Conservation (phyloP, 495 filamentous ascomycete species). For the Penicillium macrosclerotiorum region DNA sequence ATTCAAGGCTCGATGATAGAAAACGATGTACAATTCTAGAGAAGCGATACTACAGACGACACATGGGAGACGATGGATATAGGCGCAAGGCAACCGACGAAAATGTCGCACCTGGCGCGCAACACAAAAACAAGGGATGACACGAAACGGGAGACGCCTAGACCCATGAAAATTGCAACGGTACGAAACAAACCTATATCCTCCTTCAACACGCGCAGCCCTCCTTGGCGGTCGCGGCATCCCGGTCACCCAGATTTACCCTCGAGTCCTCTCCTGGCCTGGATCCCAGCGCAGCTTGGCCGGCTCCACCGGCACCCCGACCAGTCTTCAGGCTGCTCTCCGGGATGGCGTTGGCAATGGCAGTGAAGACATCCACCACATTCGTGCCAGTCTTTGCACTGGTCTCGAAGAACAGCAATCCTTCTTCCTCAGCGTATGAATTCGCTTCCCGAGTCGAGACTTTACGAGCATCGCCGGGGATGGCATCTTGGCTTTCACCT, state of each 20-base stretch:
- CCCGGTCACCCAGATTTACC: slow-evolving; percentile 45
- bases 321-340: slow-evolving; percentile 91
- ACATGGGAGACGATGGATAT: slow-evolving; percentile 7
- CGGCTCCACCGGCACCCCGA: slow-evolving; percentile 61
- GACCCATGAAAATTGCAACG: slow-evolving; percentile 20
- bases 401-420: slow-evolving; percentile 93
- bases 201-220: slow-evolving; percentile 79
- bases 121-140: slow-evolving; percentile 10
- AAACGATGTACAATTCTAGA: slow-evolving; percentile 6
- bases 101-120: slow-evolving; percentile 3
- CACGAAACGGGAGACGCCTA: slow-evolving; percentile 20
- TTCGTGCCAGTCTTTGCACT: slow-evolving; percentile 94
- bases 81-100: not conserved
- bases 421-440: slow-evolving; percentile 91
- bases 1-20: not conserved
- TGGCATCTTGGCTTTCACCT: slow-evolving; percentile 59
- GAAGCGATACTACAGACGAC: not conserved
- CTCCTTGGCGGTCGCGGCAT: slow-evolving; percentile 68
- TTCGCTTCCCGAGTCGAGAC: slow-evolving; percentile 85
- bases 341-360: slow-evolving; percentile 96
- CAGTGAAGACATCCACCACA: slow-evolving; percentile 93
- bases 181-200: slow-evolving; percentile 6
- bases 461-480: slow-evolving; percentile 77
- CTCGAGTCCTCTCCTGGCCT: slow-evolving; percentile 42
- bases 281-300: slow-evolving; percentile 41